A percentile compares a stretch with the other conserved stretches of the same genome.
Conservation (phyloP, 2,329 filamentous ascomycete species). For the Colletotrichum sp. region DNA sequence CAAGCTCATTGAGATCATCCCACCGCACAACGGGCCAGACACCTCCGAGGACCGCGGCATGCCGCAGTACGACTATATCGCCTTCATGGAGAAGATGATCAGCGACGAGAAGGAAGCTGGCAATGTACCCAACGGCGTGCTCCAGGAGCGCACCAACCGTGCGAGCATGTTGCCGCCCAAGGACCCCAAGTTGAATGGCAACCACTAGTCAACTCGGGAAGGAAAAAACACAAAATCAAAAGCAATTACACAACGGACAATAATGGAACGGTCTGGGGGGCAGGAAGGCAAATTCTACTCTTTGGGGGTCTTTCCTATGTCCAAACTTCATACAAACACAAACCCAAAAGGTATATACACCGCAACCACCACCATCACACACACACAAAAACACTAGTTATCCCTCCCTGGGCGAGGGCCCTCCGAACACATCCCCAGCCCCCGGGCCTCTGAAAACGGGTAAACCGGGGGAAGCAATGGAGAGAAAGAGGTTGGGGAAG, state of each 20-base stretch:
- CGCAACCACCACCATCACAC: neutral
- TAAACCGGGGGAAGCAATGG: neutral
- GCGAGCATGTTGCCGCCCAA: slow-evolving; percentile 36
- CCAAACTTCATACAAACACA: neutral
- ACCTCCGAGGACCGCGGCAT: slow-evolving; percentile 82
- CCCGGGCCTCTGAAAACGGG: neutral
- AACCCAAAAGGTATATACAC: neutral
- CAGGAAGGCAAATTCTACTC: neutral
- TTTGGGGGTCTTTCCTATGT: neutral
- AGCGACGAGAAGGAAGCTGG: slow-evolving; percentile 37
- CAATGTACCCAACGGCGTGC: slow-evolving; percentile 30
- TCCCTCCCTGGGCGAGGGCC: neutral
- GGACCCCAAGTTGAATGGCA: slow-evolving; percentile 38
- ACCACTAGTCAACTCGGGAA: slow-evolving; percentile 16
- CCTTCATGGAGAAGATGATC: slow-evolving; percentile 92
- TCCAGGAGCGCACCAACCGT: slow-evolving; percentile 38
- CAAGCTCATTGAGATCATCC: slow-evolving; percentile 87
- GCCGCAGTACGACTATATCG: slow-evolving; percentile 94
- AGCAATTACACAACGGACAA: neutral
- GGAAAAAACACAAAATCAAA: neutral
- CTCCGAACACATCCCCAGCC: neutral
- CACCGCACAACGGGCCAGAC: slow-evolving; percentile 81
- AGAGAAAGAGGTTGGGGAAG: neutral
- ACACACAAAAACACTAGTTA: neutral
- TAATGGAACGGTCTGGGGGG: neutral